These are phyloP conservation scores for Xylaria castorea DNA, from an alignment of 495 filamentous ascomycete species.

Conservation along the genomic window DNA sequence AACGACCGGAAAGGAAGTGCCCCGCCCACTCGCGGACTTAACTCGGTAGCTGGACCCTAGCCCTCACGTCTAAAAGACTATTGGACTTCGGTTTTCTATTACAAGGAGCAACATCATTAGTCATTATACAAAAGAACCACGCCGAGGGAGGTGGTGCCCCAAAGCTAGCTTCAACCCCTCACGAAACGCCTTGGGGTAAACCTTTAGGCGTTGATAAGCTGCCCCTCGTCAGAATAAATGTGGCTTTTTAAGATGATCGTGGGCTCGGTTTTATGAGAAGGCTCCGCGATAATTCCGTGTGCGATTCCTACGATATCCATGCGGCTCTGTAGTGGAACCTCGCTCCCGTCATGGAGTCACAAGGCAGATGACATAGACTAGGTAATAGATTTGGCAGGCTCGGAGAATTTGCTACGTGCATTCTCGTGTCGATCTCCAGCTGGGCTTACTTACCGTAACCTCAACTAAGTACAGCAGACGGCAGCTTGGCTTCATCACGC, in stretches of 20 bases:
- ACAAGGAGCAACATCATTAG: background rate
- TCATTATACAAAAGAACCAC: background rate
- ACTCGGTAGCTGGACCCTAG: background rate
- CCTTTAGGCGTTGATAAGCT: conserved; percentile 3
- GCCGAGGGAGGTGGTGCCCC: background rate
- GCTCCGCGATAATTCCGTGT: background rate
- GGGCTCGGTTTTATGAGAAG: background rate
- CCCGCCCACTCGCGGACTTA: background rate
- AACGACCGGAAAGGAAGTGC: background rate
- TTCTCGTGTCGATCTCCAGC: background rate
- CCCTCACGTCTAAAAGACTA: background rate
- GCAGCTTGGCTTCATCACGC: background rate
- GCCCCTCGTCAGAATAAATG: background rate
- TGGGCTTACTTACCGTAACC: conserved; percentile 16
- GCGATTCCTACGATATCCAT: background rate
- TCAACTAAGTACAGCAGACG: background rate
- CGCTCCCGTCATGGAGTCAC: background rate
- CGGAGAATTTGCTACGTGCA: background rate
- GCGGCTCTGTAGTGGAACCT: conserved; percentile 17
- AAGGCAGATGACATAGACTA: background rate
- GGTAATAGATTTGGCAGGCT: background rate
- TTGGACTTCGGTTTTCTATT: background rate
- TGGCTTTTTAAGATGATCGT: background rate
- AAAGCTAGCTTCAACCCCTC: background rate
- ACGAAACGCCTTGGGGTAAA: background rate